phyloP scores from a whole-genome alignment of 2,329 filamentous ascomycete species.

The Colletotrichum higginsianum region DNA sequence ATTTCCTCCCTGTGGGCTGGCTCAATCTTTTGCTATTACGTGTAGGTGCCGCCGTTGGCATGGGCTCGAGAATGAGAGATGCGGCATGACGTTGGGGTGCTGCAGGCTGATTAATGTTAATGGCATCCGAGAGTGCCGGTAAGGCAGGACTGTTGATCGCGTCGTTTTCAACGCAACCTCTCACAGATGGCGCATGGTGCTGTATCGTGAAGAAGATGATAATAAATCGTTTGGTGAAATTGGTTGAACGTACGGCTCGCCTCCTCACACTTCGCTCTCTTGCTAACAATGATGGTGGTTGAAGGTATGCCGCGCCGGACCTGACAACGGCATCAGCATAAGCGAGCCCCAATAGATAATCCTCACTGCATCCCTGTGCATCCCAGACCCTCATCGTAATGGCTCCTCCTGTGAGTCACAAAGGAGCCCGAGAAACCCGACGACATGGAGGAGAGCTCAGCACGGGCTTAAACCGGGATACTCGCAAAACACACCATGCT shows the following conservation, averaged over 20 bases:
- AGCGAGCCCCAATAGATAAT: not conserved
- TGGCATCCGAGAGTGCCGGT: not conserved
- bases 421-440: not conserved
- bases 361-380: not conserved
- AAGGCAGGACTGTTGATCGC: not conserved
- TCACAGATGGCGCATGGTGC: too few relatives aligned
- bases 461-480: too few relatives aligned
- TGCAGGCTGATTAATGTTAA: not conserved
- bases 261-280: too few relatives aligned
- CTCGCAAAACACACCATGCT: too few relatives aligned
- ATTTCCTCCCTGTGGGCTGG: not conserved
- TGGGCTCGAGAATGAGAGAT: not conserved
- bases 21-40: conserved; percentile 7
- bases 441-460: too few relatives aligned
- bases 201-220: too few relatives aligned
- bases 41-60: not conserved
- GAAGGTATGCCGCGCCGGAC: too few relatives aligned
- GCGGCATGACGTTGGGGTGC: not conserved
- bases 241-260: too few relatives aligned
- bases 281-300: too few relatives aligned
- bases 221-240: too few relatives aligned
- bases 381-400: not conserved
- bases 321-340: not conserved
- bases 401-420: not conserved
- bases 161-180: not conserved